Conservation (phyloP, 495 filamentous ascomycete species). For the Aspergillus diversus region DNA sequence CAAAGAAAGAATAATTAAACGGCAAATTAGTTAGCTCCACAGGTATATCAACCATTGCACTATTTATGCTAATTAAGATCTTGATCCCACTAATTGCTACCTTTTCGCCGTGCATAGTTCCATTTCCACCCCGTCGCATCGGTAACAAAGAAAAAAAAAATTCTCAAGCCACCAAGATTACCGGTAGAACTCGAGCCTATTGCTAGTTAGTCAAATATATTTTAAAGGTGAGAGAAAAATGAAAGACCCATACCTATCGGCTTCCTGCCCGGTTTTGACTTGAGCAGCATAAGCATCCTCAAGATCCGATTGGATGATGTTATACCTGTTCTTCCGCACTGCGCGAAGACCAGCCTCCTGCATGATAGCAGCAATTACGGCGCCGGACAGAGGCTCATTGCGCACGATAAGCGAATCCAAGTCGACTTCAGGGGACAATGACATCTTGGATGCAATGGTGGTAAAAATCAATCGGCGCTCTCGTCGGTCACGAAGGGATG, state of each 20-base stretch:
- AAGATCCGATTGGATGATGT: conserved; percentile 94
- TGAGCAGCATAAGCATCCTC: conserved; percentile 96
- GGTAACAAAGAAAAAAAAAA: neutral
- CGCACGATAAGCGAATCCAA: conserved; percentile 92
- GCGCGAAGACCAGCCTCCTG: conserved; percentile 95
- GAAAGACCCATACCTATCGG: conserved; percentile 50
- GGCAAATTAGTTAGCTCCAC: too few relatives aligned
- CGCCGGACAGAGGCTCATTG: conserved; percentile 93
- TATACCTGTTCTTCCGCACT: conserved; percentile 97
- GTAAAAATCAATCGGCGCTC: conserved; percentile 95
- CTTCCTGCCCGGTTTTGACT: conserved; percentile 86
- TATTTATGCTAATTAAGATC: conserved; percentile 32
- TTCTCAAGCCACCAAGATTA: conserved; percentile 29
- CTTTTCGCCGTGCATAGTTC: conserved; percentile 30
- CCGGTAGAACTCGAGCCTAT: conserved; percentile 61
- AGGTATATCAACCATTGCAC: conserved; percentile 23
- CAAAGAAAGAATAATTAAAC: too few relatives aligned
- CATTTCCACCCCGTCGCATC: conserved; percentile 21
- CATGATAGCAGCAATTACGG: conserved; percentile 98
- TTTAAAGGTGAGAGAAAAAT: neutral
- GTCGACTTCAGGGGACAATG: conserved; percentile 92
- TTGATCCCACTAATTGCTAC: conserved; percentile 42
- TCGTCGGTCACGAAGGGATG: conserved; percentile 83
- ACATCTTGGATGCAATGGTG: conserved; percentile 97
- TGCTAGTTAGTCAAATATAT: conserved; percentile 22